A percentile compares a stretch with the other conserved stretches of the same genome.
Evolutionary conservation across 495 filamentous ascomycete genomes (phyloP).

Genomic region (Daldinia decipiens): DNA sequence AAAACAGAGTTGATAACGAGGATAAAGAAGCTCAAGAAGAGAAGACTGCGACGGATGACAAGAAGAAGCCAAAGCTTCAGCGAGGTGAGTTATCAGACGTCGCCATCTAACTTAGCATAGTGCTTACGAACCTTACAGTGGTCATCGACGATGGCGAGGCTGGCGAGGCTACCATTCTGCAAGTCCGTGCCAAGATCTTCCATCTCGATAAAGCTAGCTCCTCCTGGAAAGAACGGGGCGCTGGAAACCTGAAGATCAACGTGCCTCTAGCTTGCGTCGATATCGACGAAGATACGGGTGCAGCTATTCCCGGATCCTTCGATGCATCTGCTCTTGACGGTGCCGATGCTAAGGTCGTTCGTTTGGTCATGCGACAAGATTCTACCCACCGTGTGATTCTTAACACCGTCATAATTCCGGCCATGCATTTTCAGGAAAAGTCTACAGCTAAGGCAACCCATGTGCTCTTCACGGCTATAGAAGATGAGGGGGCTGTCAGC

Average conservation of each 20-base stretch:
- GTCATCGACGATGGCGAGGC: conserved; percentile 73
- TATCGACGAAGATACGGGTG: conserved; percentile 57
- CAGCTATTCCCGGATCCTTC: conserved; percentile 55
- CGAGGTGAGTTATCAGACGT: conserved; percentile 63
- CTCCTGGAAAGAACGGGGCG: conserved; percentile 85
- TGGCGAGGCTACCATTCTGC: conserved; percentile 74
- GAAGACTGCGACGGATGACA: conserved; percentile 63
- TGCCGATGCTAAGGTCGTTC: conserved; percentile 61
- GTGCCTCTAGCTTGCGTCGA: conserved; percentile 62
- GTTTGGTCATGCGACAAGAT: conserved; percentile 89
- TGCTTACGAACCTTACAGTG: conserved; percentile 50
- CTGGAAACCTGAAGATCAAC: conserved; percentile 86
- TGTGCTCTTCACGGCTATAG: conserved; percentile 65
- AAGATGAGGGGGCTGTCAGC: conserved; percentile 67
- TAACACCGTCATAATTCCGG: conserved; percentile 78
- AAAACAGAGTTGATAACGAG: conserved; percentile 60
- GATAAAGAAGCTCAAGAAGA: conserved; percentile 52
- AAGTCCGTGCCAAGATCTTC: conserved; percentile 79
- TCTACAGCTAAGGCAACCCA: conserved; percentile 67
- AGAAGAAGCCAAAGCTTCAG: conserved; percentile 71
- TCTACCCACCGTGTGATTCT: conserved; percentile 86
- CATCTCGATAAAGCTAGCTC: conserved; percentile 68
- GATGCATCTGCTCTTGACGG: conserved; percentile 60
- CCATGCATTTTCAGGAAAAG: conserved; percentile 77
- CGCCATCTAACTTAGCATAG: conserved; percentile 16